Evolutionary conservation across 345 rosid genomes (phyloP), one percentile per base, ranked within the genome.

Genomic region (Corchorus capsularis): DNA sequence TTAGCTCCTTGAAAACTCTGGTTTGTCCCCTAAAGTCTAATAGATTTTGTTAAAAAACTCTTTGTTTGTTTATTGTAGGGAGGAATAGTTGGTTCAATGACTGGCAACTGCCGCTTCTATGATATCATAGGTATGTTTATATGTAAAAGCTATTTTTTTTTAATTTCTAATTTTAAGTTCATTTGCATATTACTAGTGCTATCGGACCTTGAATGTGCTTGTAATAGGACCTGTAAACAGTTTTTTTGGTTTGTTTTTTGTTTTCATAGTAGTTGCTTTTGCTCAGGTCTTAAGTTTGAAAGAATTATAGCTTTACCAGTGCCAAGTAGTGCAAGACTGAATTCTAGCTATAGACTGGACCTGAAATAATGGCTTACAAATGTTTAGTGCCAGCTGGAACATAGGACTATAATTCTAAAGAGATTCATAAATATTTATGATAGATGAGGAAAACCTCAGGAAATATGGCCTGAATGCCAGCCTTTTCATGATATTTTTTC

Each of bases 11-110:
- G 8, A 19, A 39, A 39, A 39, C 13, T 52, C 50, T 72, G 4
- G 52, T 13, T 6, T 72, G 50, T 56, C n/a, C 41, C 35, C 39
- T 19, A 7, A 17, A 27, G 7, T 13, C 34, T 17, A 15, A 32
- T 19, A 17, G 35, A 1, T 63, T 34, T 52, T 68, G 45, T 49
- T 69, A 53, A 78, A 68, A 77, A 59, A 47, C 17, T 67, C 35
- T 22, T 72, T 72, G 37, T 35, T 81, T 72, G 47, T 39, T 37
- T 35, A 7, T 77, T 79, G 68, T 84, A 90, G 90, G 87, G 88
- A 78, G 92, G 80, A 61, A 78, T 87, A 49, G 87, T 90, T 64
- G 94, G 94, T 74, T 77, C 89, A 9, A 77, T 88, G 88, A 72
- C 71, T 4, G 91, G 94, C 59, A 83, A 81, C 75, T 90, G 92